Evolutionary conservation across 2,329 filamentous ascomycete genomes (phyloP).

Genomic region (Exophiala alcalophila): DNA sequence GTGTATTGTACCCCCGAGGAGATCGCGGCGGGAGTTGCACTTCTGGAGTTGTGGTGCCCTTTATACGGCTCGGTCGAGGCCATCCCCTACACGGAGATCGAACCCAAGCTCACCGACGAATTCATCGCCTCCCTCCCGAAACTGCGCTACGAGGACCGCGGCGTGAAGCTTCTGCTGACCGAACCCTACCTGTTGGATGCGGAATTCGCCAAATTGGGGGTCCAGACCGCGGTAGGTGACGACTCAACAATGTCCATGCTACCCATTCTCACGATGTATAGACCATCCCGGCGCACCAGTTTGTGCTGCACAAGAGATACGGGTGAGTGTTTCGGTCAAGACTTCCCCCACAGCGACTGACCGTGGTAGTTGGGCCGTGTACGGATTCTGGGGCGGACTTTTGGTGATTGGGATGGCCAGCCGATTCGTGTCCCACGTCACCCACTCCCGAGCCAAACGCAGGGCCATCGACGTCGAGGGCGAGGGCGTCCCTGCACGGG

Average conservation of each 20-base stretch:
- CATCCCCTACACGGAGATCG: constrained; percentile 27
- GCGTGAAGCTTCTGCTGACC: too few relatives aligned
- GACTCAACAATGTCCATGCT: too few relatives aligned
- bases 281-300: too few relatives aligned
- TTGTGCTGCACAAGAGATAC: constrained; percentile 38
- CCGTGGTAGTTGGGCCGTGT: constrained; percentile 33
- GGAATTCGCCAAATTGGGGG: too few relatives aligned
- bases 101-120: constrained; percentile 34
- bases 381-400: constrained; percentile 42
- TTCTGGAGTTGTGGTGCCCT: constrained; percentile 13
- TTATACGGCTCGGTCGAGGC: constrained; percentile 33
- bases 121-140: constrained; percentile 36
- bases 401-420: constrained; percentile 37
- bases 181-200: too few relatives aligned
- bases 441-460: constrained; percentile 13
- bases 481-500: neutral
- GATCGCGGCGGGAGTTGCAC: constrained; percentile 26
- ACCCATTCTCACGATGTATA: too few relatives aligned
- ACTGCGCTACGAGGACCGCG: constrained; percentile 36
- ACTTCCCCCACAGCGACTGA: neutral
- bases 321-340: constrained; percentile 31
- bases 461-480: constrained; percentile 22
- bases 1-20: constrained; percentile 33
- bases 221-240: too few relatives aligned
- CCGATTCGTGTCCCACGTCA: constrained; percentile 32